Percentiles rank a stretch among this genome's conserved stretches.
phyloP scores from a whole-genome alignment of 805 yeast species.

The Ogataea pini region DNA sequence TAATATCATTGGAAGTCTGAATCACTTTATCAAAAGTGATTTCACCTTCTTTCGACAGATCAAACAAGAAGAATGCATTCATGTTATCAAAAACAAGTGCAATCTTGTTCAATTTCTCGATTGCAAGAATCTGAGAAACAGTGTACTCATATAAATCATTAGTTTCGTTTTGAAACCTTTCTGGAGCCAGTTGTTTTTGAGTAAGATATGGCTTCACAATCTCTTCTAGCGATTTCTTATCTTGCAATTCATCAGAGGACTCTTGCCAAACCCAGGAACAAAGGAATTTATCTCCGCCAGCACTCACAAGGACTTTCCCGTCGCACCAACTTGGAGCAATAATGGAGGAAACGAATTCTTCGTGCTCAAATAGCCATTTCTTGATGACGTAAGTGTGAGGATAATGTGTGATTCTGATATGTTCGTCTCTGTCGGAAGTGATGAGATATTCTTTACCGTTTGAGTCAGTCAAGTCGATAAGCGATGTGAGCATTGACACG shows the following conservation, averaged over 20 bases:
- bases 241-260: constrained; percentile 40
- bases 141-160: constrained; percentile 51
- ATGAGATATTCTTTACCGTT: constrained; percentile 55
- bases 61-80: constrained; percentile 42
- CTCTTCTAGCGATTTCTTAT: constrained; percentile 39
- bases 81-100: constrained; percentile 51
- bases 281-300: constrained; percentile 85
- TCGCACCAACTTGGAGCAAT: constrained; percentile 53
- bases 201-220: constrained; percentile 47
- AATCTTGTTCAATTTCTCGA: constrained; percentile 33
- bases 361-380: constrained; percentile 84
- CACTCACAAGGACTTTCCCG: constrained; percentile 61
- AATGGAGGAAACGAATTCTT: constrained; percentile 74
- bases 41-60: constrained; percentile 32
- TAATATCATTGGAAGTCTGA: constrained; percentile 27
- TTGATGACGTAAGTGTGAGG: constrained; percentile 80
- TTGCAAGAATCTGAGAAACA: constrained; percentile 40
- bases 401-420: constrained; percentile 77
- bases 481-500: constrained; percentile 92
- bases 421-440: constrained; percentile 95
- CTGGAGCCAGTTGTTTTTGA: constrained; percentile 64
- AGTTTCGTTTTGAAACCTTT: constrained; percentile 57
- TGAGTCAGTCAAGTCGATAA: constrained; percentile 45
- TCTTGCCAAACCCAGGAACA: constrained; percentile 77
- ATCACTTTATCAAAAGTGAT: constrained; percentile 37